A percentile compares a stretch with the other conserved stretches of the same genome.
phyloP scores from a whole-genome alignment of 202 grass and related monocot genomes.

The Sporobolus alterniflorus region DNA sequence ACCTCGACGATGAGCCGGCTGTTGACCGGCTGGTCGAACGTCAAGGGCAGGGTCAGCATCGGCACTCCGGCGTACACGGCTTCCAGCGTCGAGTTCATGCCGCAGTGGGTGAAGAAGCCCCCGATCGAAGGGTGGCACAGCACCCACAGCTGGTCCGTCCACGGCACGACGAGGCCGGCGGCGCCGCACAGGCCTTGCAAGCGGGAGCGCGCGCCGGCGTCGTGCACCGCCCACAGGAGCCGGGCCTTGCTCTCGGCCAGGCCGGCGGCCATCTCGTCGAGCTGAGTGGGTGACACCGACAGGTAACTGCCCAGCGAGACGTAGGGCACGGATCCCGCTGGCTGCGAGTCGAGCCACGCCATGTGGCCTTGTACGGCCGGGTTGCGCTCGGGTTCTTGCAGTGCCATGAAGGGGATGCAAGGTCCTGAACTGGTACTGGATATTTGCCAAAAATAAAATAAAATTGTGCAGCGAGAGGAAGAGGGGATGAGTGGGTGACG shows the following conservation, averaged over 20 bases:
- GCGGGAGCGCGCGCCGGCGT: constrained; percentile 6
- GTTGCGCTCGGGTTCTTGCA: background rate
- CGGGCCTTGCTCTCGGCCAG: constrained; percentile 40
- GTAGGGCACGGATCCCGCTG: constrained; percentile 51
- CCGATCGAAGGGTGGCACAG: constrained; percentile 59
- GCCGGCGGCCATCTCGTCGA: constrained; percentile 68
- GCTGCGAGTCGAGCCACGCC: constrained; percentile 67
- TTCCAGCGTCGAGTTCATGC: constrained; percentile 75
- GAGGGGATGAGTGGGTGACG: too few relatives aligned
- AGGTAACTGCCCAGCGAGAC: constrained; percentile 84
- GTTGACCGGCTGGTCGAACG: constrained; percentile 55
- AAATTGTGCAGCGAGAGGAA: too few relatives aligned
- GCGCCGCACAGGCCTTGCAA: constrained; percentile 5
- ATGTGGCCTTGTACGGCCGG: constrained; percentile 20
- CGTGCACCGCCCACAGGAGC: constrained; percentile 68
- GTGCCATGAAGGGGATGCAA: constrained; percentile 47
- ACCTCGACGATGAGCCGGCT: constrained; percentile 55
- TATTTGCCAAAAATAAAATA: too few relatives aligned
- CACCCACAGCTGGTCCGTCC: constrained; percentile 68
- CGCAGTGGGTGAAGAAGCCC: constrained; percentile 65
- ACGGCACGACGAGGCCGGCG: constrained; percentile 48
- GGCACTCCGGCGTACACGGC: constrained; percentile 67
- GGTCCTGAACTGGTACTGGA: too few relatives aligned
- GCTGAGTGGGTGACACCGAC: constrained; percentile 56
- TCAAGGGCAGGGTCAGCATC: constrained; percentile 63